phyloP scores from a whole-genome alignment of 2,329 filamentous ascomycete species.

The Chrysoporthe austroafricana region DNA sequence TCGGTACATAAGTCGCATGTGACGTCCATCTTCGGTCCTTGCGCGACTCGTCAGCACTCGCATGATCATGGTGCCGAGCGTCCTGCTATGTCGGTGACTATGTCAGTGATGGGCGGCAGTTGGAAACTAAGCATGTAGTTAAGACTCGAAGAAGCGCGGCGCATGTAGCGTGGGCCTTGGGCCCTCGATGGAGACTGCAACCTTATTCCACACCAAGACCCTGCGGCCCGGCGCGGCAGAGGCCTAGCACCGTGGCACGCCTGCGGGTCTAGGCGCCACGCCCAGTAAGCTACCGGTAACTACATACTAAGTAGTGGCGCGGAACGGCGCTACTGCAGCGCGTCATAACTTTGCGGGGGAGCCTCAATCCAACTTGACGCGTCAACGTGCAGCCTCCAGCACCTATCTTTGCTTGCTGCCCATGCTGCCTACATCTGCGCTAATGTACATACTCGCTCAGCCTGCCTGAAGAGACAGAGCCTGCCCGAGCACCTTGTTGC shows the following conservation, averaged over 20 bases:
- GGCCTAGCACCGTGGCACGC: neutral
- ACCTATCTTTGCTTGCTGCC: neutral
- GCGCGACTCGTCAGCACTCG: neutral
- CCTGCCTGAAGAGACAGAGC: neutral
- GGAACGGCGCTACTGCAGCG: neutral
- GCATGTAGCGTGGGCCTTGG: neutral
- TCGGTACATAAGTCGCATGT: too few species aligned
- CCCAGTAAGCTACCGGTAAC: neutral
- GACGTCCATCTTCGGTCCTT: neutral
- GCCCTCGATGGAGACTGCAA: neutral
- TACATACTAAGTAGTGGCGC: too few species aligned
- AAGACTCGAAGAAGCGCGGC: too few species aligned
- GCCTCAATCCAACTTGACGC: neutral
- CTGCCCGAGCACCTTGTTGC: neutral
- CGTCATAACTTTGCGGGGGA: neutral
- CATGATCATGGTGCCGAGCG: neutral
- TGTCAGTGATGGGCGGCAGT: neutral
- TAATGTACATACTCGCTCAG: neutral
- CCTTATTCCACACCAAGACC: neutral
- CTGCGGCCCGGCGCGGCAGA: neutral
- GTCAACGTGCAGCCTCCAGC: neutral
- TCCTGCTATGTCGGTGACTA: neutral
- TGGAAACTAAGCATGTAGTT: neutral
- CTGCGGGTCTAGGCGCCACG: neutral
- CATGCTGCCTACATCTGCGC: neutral